Evolutionary conservation across 331 rosid species (phyloP), one percentile per base, ranked within the genome.

Genomic region (Acacia pycnantha): DNA sequence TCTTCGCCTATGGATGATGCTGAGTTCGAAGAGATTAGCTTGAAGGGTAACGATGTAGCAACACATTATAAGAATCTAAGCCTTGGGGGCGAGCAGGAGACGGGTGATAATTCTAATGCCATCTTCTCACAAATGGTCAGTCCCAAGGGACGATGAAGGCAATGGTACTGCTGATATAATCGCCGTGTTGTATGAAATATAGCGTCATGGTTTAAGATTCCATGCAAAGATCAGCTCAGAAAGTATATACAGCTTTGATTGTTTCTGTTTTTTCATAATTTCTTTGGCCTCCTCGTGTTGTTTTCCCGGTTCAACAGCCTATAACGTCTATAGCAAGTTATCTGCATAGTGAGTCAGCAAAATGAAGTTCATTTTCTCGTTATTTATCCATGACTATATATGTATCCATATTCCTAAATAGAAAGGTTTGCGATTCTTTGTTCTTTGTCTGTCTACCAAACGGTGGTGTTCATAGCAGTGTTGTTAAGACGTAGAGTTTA

Each of bases 41-140:
- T 79, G 31, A 74, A 77, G 65, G 43, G 82, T 70, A 89, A 86
- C 6, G 85, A 87, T 48, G 67, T 77, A 50, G 82, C 91, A 29
- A 66, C 51, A 48, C 98, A 92, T 79, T 79, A 92, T 64, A 92
- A 81, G 74, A 91, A 86, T 77, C 85, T 82, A 29, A 86, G 92
- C 89, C 91, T 89, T 46, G 95, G 91, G 79, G 86, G 88, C 64
- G 92, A 90, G 33, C 35, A 88, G 26, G 97, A 88, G 4, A 59
- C 83, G 4, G 35, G 12, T n/a, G 88, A 82, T 9, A 59, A 40
- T 22, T 61, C 79, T 5, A 37, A 68, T 21, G 90, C 78, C 44
- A 77, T 93, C 79, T 93, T 91, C 90, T 82, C 94, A 12, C 91
- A 91, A 78, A 83, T 91, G 64, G 92, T 80, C 82, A 77, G 84